phyloP scores from a whole-genome alignment of 139 green algal genomes.

The Ettlia oleoabundans region DNA sequence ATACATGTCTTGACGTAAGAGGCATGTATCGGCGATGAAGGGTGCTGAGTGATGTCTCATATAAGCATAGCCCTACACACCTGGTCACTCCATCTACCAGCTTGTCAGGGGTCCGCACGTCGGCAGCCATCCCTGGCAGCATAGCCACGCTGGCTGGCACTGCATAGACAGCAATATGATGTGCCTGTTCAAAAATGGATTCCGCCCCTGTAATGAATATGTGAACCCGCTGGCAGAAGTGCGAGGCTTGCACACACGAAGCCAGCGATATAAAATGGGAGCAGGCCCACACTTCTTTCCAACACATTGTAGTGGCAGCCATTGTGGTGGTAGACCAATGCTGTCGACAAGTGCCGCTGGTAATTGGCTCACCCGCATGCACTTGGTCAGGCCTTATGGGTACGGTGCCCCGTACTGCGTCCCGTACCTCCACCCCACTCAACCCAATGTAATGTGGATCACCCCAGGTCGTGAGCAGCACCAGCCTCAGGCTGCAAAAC shows the following conservation, averaged over 20 bases:
- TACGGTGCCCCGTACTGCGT: conserved; percentile 24
- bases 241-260: too few relatives aligned
- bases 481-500: conserved; percentile 40
- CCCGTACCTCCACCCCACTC: conserved; percentile 45
- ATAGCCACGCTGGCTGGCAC: conserved; percentile 27
- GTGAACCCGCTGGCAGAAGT: too few relatives aligned
- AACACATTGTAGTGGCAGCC: too few relatives aligned
- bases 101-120: conserved; percentile 44
- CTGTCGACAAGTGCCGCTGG: too few relatives aligned
- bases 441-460: conserved; percentile 53
- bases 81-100: conserved; percentile 37
- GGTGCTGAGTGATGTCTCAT: too few relatives aligned
- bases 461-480: conserved; percentile 49
- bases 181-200: neutral
- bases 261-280: too few relatives aligned
- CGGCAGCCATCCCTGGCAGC: conserved; percentile 41
- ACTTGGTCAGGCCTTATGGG: conserved; percentile 1
- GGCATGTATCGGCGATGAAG: too few relatives aligned
- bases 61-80: neutral
- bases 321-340: too few relatives aligned
- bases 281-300: too few relatives aligned
- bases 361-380: neutral
- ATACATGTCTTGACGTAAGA: too few relatives aligned
- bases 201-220: too few relatives aligned
- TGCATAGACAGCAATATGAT: neutral